These are phyloP conservation scores for Iris pallida DNA, from an alignment of 116 monocot species.

Conservation along the genomic window DNA sequence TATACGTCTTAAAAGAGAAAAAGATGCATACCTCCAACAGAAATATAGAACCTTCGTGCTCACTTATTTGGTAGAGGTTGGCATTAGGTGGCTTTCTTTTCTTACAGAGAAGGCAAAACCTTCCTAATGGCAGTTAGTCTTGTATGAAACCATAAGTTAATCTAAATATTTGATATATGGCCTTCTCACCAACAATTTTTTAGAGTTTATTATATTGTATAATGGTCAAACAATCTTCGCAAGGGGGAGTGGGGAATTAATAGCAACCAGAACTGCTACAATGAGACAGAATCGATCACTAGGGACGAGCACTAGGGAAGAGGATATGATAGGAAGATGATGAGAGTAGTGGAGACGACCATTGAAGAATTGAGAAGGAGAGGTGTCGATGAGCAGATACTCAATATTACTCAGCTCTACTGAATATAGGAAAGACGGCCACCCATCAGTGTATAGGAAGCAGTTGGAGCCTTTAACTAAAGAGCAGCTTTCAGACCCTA, in stretches of 20 bases:
- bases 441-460: constrained; percentile 71
- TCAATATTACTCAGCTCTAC: constrained; percentile 85
- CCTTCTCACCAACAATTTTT: background rate
- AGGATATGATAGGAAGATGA: constrained; percentile 45
- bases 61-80: too few relatives aligned
- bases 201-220: background rate
- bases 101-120: too few relatives aligned
- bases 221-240: background rate
- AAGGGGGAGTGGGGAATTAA: constrained; percentile 60
- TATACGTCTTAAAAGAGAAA: too few relatives aligned
- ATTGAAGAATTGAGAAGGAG: constrained; percentile 30
- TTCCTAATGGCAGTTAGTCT: too few relatives aligned
- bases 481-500: constrained; percentile 48
- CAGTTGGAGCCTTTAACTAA: constrained; percentile 71
- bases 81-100: too few relatives aligned
- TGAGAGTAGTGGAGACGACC: constrained; percentile 27
- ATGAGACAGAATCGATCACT: constrained; percentile 57
- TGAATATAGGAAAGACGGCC: constrained; percentile 78
- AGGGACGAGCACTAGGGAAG: constrained; percentile 37
- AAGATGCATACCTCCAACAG: too few relatives aligned
- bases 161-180: background rate
- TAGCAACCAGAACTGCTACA: constrained; percentile 55
- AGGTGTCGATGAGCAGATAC: constrained; percentile 43
- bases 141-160: background rate
- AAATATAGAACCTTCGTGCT: too few relatives aligned